phyloP scores from a whole-genome alignment of 1,284 basidiomycete genomes.

The Hymenochaete sp. region DNA sequence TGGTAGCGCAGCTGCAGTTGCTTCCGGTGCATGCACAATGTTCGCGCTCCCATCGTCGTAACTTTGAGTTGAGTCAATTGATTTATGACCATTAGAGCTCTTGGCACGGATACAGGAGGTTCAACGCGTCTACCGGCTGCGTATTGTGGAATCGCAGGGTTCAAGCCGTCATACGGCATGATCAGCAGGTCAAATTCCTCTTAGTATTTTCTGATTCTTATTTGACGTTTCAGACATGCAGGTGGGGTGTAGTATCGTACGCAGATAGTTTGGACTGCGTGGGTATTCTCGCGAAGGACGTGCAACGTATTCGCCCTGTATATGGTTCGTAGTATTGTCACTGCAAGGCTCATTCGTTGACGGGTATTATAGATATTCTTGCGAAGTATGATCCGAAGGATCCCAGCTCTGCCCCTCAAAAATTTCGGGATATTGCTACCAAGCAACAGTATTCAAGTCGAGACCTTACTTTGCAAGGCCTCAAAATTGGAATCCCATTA shows the following conservation, averaged over 20 bases:
- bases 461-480: conserved; percentile 28
- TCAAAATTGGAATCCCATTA: conserved; percentile 52
- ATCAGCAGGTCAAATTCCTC: conserved; percentile 79
- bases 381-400: conserved; percentile 46
- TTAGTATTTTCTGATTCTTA: conserved; percentile 13
- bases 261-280: conserved; percentile 95
- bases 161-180: conserved; percentile 94
- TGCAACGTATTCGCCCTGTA: conserved; percentile 42
- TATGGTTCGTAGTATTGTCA: conserved; percentile 45
- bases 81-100: conserved; percentile 44
- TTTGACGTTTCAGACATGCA: conserved; percentile 25
- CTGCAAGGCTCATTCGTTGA: too few relatives aligned
- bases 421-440: conserved; percentile 32
- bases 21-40: conserved; percentile 69
- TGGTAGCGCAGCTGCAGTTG: conserved; percentile 77
- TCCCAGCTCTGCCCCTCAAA: conserved; percentile 58
- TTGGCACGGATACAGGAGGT: conserved; percentile 94
- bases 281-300: conserved; percentile 63
- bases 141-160: conserved; percentile 86
- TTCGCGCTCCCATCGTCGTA: conserved; percentile 45
- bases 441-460: too few relatives aligned
- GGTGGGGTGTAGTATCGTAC: conserved; percentile 88
- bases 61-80: not conserved
- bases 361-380: conserved; percentile 4
- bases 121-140: conserved; percentile 89